Conservation (phyloP, 306 rosid genomes). For the Quillaja saponaria region DNA sequence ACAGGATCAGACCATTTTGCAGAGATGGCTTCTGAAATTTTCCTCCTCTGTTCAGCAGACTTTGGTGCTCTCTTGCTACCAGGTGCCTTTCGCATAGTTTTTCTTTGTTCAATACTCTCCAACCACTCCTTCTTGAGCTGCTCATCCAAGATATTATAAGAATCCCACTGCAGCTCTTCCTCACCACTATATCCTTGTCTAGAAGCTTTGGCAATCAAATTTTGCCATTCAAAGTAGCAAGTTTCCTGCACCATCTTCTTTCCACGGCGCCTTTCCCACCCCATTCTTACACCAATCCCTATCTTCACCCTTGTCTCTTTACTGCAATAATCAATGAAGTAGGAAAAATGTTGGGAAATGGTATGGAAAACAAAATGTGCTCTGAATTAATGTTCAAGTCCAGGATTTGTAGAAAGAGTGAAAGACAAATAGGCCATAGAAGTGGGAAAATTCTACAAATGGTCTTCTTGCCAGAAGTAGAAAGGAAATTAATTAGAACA, state of each 20-base stretch:
- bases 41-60: slow-evolving; percentile 83
- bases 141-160: slow-evolving; percentile 56
- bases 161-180: slow-evolving; percentile 82
- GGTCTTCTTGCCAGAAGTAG: no score
- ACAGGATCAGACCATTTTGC: slow-evolving; percentile 95
- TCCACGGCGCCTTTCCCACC: slow-evolving; percentile 69
- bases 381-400: neutral
- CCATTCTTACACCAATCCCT: slow-evolving; percentile 68
- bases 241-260: slow-evolving; percentile 59
- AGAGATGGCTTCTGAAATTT: slow-evolving; percentile 84
- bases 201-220: slow-evolving; percentile 80
- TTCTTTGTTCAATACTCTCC: slow-evolving; percentile 62
- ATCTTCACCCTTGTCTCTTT: slow-evolving; percentile 74
- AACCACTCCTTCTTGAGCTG: slow-evolving; percentile 67
- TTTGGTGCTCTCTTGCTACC: slow-evolving; percentile 78
- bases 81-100: slow-evolving; percentile 40
- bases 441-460: no score
- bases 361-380: slow-evolving; percentile 15
- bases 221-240: slow-evolving; percentile 80
- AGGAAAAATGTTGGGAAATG: slow-evolving; percentile 13
- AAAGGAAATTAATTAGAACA: slow-evolving; percentile 7
- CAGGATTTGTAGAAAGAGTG: neutral
- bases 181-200: slow-evolving; percentile 68
- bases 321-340: slow-evolving; percentile 49
- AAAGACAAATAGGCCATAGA: neutral